Evolutionary conservation across 331 rosid species (phyloP).

Genomic region (Spiraea crenata): DNA sequence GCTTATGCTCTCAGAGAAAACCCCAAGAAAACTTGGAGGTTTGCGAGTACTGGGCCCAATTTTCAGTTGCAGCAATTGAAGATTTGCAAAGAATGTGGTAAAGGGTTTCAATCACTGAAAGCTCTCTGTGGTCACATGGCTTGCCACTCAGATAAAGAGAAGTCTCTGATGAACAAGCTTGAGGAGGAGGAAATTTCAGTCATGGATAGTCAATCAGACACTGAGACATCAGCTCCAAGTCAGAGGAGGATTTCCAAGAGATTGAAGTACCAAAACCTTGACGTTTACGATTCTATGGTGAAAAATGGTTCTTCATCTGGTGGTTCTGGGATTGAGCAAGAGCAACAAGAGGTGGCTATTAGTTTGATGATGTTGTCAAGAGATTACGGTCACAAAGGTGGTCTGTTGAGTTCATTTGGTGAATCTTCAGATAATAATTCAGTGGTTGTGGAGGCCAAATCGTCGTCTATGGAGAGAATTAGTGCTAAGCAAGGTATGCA

Average conservation of each 20-base stretch:
- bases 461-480: constrained; percentile 44
- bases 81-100: constrained; percentile 81
- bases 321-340: constrained; percentile 58
- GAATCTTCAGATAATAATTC: constrained; percentile 78
- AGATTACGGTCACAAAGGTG: constrained; percentile 41
- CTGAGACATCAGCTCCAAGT: constrained; percentile 53
- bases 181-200: constrained; percentile 12
- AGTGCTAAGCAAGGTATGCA: constrained; percentile 21
- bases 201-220: constrained; percentile 64
- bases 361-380: constrained; percentile 76
- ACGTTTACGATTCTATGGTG: constrained; percentile 24
- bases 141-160: constrained; percentile 66
- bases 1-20: constrained; percentile 69
- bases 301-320: constrained; percentile 45
- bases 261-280: constrained; percentile 39
- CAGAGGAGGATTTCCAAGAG: constrained; percentile 42
- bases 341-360: constrained; percentile 64
- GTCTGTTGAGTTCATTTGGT: constrained; percentile 34
- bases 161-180: constrained; percentile 25
- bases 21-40: constrained; percentile 70
- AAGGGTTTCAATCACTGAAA: constrained; percentile 71
- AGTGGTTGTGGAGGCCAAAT: constrained; percentile 53
- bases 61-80: constrained; percentile 30
- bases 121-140: constrained; percentile 93
- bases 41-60: constrained; percentile 42